Evolutionary conservation across 176 grass and related monocot genomes (phyloP).

Genomic region (Calamus simplicifolius): DNA sequence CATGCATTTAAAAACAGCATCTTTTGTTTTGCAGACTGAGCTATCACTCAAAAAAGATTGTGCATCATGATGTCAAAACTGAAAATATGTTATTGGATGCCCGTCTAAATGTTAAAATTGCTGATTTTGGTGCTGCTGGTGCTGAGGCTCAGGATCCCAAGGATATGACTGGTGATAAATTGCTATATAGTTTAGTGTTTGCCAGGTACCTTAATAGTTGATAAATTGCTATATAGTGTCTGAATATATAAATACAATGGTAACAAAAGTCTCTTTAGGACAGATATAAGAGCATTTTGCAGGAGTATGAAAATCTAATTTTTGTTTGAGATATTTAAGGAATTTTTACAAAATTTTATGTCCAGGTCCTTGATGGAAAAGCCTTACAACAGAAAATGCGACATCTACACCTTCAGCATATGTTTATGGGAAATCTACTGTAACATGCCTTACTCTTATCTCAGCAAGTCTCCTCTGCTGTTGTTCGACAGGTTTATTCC

Average conservation of each 20-base stretch:
- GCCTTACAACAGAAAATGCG: conserved; percentile 75
- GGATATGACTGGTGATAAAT: conserved; percentile 51
- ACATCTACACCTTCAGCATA: conserved; percentile 89
- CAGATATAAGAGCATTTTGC: neutral
- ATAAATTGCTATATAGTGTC: too few relatives aligned
- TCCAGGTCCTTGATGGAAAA: conserved; percentile 56
- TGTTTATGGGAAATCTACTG: conserved; percentile 91
- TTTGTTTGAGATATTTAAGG: too few relatives aligned
- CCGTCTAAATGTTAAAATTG: conserved; percentile 59
- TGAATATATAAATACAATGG: too few relatives aligned
- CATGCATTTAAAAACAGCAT: too few relatives aligned
- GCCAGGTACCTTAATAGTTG: too few relatives aligned
- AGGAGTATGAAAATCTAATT: too few relatives aligned
- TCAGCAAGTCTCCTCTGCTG: conserved; percentile 59
- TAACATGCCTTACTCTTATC: conserved; percentile 63
- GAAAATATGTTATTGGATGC: conserved; percentile 89
- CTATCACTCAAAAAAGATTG: conserved; percentile 66
- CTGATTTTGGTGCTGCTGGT: conserved; percentile 80
- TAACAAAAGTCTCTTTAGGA: too few relatives aligned
- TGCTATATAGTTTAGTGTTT: too few relatives aligned
- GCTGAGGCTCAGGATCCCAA: conserved; percentile 52
- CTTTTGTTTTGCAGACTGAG: conserved; percentile 31
- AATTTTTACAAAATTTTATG: too few relatives aligned
- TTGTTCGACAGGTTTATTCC: conserved; percentile 51
- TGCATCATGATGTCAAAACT: conserved; percentile 86